Percentiles rank a stretch among this genome's conserved stretches.
phyloP scores from a whole-genome alignment of 345 rosid species.

The Euphorbia tirucalli region DNA sequence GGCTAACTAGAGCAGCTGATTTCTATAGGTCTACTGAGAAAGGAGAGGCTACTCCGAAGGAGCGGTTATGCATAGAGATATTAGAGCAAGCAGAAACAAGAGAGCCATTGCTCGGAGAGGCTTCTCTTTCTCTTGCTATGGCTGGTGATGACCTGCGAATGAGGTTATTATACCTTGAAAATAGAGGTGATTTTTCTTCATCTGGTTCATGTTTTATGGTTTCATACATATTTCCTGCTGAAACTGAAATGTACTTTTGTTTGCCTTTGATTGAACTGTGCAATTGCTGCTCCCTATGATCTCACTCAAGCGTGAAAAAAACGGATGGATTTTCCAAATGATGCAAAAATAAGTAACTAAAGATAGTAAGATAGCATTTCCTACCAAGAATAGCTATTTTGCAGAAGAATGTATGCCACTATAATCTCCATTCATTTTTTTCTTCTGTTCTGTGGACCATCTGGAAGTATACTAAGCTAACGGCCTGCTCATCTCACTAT shows the following conservation, averaged over 20 bases:
- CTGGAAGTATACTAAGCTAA: no score
- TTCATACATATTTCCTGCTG: not conserved
- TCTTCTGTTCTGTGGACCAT: no score
- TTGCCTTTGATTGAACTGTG: no score
- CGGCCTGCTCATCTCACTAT: no score
- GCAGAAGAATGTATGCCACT: no score
- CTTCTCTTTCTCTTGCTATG: conserved; percentile 56
- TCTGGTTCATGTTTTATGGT: conserved; percentile 2
- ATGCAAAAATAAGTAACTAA: no score
- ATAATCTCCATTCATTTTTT: no score
- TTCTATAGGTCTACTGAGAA: conserved; percentile 47
- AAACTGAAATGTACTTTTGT: not conserved
- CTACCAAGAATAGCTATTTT: no score
- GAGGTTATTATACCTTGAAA: conserved; percentile 71
- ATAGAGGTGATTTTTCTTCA: conserved; percentile 51
- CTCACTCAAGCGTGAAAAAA: no score
- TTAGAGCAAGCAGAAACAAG: conserved; percentile 68
- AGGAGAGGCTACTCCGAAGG: conserved; percentile 57
- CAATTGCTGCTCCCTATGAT: no score
- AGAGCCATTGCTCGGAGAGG: conserved; percentile 58
- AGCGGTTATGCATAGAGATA: conserved; percentile 72
- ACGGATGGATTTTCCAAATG: no score
- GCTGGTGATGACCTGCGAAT: conserved; percentile 73
- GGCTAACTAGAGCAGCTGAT: conserved; percentile 58
- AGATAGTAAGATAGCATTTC: no score